Base-by-base conservation (phyloP, 2,329 filamentous ascomycete genomes). In the Alternaria hordeiaustralica region DNA sequence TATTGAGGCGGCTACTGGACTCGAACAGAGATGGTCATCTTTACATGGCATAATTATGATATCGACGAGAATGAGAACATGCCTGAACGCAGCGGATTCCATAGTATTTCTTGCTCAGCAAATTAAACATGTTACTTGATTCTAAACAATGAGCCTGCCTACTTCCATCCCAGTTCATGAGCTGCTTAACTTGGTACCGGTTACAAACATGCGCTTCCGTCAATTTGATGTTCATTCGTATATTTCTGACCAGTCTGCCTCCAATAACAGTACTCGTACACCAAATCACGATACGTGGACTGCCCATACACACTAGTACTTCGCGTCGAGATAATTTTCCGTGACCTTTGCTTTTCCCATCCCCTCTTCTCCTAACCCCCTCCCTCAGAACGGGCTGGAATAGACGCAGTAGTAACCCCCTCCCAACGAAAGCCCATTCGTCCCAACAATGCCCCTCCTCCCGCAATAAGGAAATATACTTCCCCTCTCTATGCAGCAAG, bases 1-100 rank as follows among this genome's bases (percentile, higher is more conserved):
- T 64, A 55, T 26, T 36, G 23, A 26, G 33, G 47, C 28, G 47
- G 47, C 25, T 28, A 28, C 5, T 54, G 55, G 47, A 47, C 20
- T 45, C 23, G 28, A 30, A 23, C 21, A 13, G 47, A 25, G 51
- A 59, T 20, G 46, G 56, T 54, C 66, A 69, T 67, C 57, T 21
- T 43, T 65, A 60, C 26, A 56, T 65, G 64, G 61, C 60, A 50
- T 56, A 56, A 60, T 62, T 36, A 61, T 23, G 59, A 65, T 55
- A 50, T 44, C 18, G 55, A 69, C 46, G 63, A 57, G 33, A 56
- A 69, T 45, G 58, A 54, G 62, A 63, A 59, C 55, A 66, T 61
- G 61, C 33, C 55, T 61, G 46, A 53, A 66, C 30, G 58, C 41
- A 64, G 58, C 50, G 45, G 47, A 64, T 50, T 46, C 10, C 18